Evolutionary conservation across 2,329 filamentous ascomycete species (phyloP), one percentile per base, ranked within the genome.

Genomic region (Basipetospora sp.): DNA sequence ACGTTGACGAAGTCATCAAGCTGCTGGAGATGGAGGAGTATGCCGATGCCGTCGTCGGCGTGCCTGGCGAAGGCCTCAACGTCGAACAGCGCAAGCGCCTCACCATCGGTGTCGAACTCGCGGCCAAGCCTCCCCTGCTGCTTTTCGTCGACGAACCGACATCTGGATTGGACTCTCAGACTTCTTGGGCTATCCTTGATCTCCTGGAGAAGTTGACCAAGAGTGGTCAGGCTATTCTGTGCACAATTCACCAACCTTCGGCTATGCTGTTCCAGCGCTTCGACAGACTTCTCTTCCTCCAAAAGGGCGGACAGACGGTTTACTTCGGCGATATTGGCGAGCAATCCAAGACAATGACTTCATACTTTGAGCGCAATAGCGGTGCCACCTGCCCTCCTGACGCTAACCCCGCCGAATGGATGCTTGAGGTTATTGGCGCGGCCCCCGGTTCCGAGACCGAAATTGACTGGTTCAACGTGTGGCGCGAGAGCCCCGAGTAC

Each of bases 201-300:
- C 71, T 94, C 9, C 71, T 96, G 29, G 80, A 92, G 58, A 94
- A 92, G 59, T 68, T 94, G 25, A 85, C 85, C 49, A 81, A 88
- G 56, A 80, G 77, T 44, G 87, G 88, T 13, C 85, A 92, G 54
- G 87, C 88, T 36, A 84, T 94, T 57, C 75, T 94, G n/a, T 94
- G 86, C 62, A 94, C 88, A 0, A 94, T 94, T 43, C 88, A 96
- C 56, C 88, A 96, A 57, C 88, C 88, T n/a, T 92, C 84, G 11
- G 86, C 87, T 25, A 86, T 93, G 70, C 69, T 94, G 38, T 94
- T 94, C 65, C 83, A 94, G 55, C 80, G 84, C 41, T 94, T 90
- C 53, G 83, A 90, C 50, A 73, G 80, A 41, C 70, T 90, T 6
- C 66, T 88, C 22, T 84, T 90, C 62, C 63, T 90, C 13, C 76